These are phyloP conservation scores for Aspergillus coremiiformis DNA, from an alignment of 495 filamentous ascomycete genomes.

Conservation along the genomic window DNA sequence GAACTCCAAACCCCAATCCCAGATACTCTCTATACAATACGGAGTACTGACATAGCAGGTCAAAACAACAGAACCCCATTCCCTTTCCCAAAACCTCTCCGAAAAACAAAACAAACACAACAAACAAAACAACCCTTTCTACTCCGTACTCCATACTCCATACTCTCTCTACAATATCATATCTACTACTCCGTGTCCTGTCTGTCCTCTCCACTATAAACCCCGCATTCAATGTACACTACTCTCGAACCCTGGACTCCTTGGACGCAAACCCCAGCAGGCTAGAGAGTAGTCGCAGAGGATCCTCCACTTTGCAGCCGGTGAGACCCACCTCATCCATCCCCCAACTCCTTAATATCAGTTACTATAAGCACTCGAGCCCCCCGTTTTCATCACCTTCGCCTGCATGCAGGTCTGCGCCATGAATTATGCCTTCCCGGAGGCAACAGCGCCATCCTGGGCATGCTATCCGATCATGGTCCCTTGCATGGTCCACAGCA, in stretches of 20 bases:
- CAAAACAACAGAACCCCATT: too few relatives aligned
- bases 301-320: constrained; percentile 45
- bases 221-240: constrained; percentile 14
- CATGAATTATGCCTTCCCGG: constrained; percentile 38
- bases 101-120: too few relatives aligned
- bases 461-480: constrained; percentile 45
- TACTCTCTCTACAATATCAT: constrained; percentile 62
- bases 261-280: constrained; percentile 26
- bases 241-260: constrained; percentile 24
- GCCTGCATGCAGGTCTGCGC: constrained; percentile 49
- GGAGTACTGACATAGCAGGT: too few relatives aligned
- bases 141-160: not conserved
- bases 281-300: too few relatives aligned
- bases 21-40: too few relatives aligned
- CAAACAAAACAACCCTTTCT: too few relatives aligned
- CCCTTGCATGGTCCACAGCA: constrained; percentile 44
- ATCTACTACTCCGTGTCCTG: constrained; percentile 45
- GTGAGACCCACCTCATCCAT: constrained; percentile 2
- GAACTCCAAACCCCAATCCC: too few relatives aligned
- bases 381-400: constrained; percentile 45
- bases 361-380: constrained; percentile 45
- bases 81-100: too few relatives aligned
- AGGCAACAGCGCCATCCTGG: constrained; percentile 19
- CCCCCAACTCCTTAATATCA: not conserved
- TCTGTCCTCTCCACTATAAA: constrained; percentile 8